These are phyloP conservation scores for Magnolia sinica DNA, from an alignment of 164 flowering plant species.

Conservation along the genomic window DNA sequence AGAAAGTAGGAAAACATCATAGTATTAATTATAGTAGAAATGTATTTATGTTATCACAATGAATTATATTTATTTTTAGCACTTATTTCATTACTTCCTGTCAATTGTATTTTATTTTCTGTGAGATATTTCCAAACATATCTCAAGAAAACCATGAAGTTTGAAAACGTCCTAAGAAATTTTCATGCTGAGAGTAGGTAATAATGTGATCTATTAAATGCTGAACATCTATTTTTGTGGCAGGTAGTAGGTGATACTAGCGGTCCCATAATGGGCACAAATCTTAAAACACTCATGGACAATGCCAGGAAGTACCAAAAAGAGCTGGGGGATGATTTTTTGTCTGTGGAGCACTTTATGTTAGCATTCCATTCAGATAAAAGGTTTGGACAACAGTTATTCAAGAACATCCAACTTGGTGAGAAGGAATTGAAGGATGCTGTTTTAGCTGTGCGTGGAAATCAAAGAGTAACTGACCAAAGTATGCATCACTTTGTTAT, in stretches of 20 bases:
- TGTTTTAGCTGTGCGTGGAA: conserved; percentile 81
- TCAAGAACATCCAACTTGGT: conserved; percentile 58
- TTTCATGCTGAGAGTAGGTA: not conserved
- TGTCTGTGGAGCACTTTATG: conserved; percentile 90
- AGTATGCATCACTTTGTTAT: conserved; percentile 39
- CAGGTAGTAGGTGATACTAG: conserved; percentile 82
- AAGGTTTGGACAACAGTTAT: conserved; percentile 83
- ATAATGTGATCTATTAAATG: not conserved
- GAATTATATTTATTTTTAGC: no score
- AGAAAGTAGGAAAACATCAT: not conserved
- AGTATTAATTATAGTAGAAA: not conserved
- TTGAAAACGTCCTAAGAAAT: no score
- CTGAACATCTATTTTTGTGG: conserved; percentile 10
- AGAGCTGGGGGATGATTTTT: conserved; percentile 72
- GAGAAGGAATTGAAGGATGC: conserved; percentile 85
- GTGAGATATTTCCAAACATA: no score
- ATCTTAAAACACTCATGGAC: conserved; percentile 54
- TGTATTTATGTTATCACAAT: no score
- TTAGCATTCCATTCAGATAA: conserved; percentile 70
- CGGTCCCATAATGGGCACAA: conserved; percentile 65
- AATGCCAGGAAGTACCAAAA: conserved; percentile 66
- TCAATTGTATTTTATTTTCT: no score
- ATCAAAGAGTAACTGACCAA: conserved; percentile 87
- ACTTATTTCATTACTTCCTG: no score
- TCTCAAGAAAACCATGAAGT: no score